Evolutionary conservation across 108 stramenopile species (phyloP), one percentile per base, ranked within the genome.

Genomic region (Discostella stelligeroides): DNA sequence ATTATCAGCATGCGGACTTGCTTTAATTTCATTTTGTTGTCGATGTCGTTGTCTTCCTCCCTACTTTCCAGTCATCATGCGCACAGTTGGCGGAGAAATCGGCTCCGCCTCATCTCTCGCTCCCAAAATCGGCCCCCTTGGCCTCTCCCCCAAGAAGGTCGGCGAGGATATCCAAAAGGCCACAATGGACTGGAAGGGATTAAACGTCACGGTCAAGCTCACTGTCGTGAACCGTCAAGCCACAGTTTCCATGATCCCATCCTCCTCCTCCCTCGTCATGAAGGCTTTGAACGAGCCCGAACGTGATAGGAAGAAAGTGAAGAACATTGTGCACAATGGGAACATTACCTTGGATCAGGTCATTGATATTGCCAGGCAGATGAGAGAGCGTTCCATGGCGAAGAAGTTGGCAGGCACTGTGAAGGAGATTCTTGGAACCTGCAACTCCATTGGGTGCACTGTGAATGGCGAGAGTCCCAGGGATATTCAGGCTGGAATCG

Each of bases 141-240:
- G 99, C 84, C 83, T 99, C 43, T 98, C 98, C 62, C 99, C 99
- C 80, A 99, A 99, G 92, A 99, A 99, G 86, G 97, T 99, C 46
- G 99, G 99, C 66, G 99, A 99, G 81, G 99, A 99, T 88, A 99
- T 99, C 89, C 92, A 96, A 85, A 98, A 97, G 88, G 97, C 96
- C 70, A 99, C 99, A 76, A 93, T 92, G 97, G 99, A 99, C 90
- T 99, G 99, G 99, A 99, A 99, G 88, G 99, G 99, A 41, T 84
- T 99, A 37, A 97, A 90, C 60, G 98, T 99, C 43, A 99, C 97
- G 34, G 99, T 99, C 76, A 99, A 98, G 91, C 87, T 99, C 57
- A 98, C 97, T 43, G 97, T 99, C 66, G 90, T 98, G 66, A 99
- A 99, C 86, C 97, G 99, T 87, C 97, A 98, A 86, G 98, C 98